Evolutionary conservation across 345 rosid species (phyloP), one percentile per base, ranked within the genome.

Genomic region (Mercurialis annua): DNA sequence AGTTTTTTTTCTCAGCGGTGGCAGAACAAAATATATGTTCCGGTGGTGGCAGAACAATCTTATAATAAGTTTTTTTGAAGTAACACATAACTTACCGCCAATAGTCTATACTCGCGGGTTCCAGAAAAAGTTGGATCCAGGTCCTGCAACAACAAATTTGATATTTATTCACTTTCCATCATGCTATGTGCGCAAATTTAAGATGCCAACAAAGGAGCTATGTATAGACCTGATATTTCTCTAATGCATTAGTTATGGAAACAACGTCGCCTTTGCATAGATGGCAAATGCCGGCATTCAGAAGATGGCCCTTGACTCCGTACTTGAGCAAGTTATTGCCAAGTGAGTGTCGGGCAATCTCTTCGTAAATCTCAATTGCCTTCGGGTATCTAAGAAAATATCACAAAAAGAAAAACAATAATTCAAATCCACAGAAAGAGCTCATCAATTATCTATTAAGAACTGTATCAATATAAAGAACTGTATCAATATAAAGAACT

Each of bases 291-390:
- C 99, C 99, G 69, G 99, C 97, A 81, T 84, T 94, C 62, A 94
- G 92, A 78, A 94, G 90, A 82, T 94, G 97, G 24, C 99, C 99
- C 79, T 90, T 91, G 70, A 87, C 98, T 78, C 97, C 97, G 74
- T 93, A 91, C 74, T 91, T 93, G 47, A 94, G 95, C 81, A 94
- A 80, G 86, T 89, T 87, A 62, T 79, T 89, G 56, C 72, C 79
- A 65, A 89, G 90, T 14, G 96, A 91, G 2, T 91, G 89, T 12
- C 66, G 74, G 11, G 87, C 99, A 72, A 94, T 81, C 17, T 84
- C 97, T 84, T 94, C 99, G 72, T 83, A 94, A 73, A 94, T 90
- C 77, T 85, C 91, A 77, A 91, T 81, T 43, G 99, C 83, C 76
- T 87, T 91, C 59, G 78, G 92, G 79, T 94, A 94, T 58, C 99